These are phyloP conservation scores for Leucosporidium yakuticum DNA, from an alignment of 768 basidiomycete species.

Conservation along the genomic window DNA sequence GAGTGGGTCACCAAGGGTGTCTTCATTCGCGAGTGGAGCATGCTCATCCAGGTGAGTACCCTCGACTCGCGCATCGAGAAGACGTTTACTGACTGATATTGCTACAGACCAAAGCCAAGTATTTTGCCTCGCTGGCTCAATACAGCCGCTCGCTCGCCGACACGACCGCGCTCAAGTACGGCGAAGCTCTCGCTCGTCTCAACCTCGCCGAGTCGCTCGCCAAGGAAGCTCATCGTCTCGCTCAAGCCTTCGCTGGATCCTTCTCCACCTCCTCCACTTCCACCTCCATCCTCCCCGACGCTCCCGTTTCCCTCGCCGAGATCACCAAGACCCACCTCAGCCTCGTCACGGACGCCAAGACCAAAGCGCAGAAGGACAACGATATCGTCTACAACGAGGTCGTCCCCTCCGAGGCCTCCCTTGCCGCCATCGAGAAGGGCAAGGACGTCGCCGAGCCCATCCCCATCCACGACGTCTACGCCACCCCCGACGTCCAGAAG, in stretches of 20 bases:
- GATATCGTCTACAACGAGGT: conserved; percentile 96
- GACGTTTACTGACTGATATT: neutral
- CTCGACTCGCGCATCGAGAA: neutral
- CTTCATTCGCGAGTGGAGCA: conserved; percentile 90
- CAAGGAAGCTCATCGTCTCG: conserved; percentile 71
- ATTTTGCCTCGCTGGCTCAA: conserved; percentile 77
- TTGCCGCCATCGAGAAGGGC: conserved; percentile 76
- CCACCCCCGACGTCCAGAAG: conserved; percentile 82
- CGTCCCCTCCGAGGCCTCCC: conserved; percentile 67
- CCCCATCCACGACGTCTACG: conserved; percentile 90
- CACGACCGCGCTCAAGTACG: conserved; percentile 67
- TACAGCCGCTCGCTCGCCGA: conserved; percentile 81
- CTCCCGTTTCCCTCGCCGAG: conserved; percentile 69
- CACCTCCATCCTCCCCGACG: conserved; percentile 65
- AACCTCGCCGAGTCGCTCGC: conserved; percentile 68
- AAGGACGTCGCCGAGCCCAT: conserved; percentile 68
- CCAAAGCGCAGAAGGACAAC: conserved; percentile 78
- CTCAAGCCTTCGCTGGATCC: conserved; percentile 61
- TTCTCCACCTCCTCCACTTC: conserved; percentile 57
- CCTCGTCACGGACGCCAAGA: conserved; percentile 66
- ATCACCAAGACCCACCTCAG: conserved; percentile 76
- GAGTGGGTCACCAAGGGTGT: conserved; percentile 96
- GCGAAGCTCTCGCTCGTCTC: conserved; percentile 75
- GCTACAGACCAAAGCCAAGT: conserved; percentile 77
- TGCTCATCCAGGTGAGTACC: conserved; percentile 63